Evolutionary conservation across 202 grass and related monocot genomes (phyloP).

Genomic region (Brachypodium distachyon): DNA sequence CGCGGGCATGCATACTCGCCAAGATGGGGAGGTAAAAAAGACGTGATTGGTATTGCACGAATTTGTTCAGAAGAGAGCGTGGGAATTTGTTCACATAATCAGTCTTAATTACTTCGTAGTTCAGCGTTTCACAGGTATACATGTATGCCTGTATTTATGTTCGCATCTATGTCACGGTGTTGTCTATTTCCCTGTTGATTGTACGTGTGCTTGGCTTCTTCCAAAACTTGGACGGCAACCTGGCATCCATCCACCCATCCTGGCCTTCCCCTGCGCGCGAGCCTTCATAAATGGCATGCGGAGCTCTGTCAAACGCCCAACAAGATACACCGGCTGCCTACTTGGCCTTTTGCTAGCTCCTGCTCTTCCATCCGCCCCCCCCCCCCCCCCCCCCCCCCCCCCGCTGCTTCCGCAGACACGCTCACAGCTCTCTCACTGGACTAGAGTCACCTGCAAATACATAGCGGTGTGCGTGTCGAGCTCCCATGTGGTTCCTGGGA

Average conservation of each 20-base stretch:
- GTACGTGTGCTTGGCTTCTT: conserved; percentile 10
- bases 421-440: neutral
- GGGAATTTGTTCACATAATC: neutral
- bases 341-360: neutral
- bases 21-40: neutral
- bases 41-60: neutral
- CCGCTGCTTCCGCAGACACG: neutral
- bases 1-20: neutral
- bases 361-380: neutral
- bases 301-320: conserved; percentile 8
- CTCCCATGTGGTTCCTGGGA: neutral
- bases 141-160: neutral
- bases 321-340: conserved; percentile 5
- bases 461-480: neutral
- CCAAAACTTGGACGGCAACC: conserved; percentile 12
- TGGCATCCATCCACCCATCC: conserved; percentile 10
- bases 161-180: neutral
- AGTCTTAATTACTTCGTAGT: neutral
- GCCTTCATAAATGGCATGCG: conserved; percentile 10
- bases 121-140: neutral
- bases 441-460: neutral
- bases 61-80: neutral
- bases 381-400: neutral
- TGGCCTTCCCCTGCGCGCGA: neutral
- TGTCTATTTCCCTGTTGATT: conserved; percentile 10